A percentile compares a stretch with the other conserved stretches of the same genome.
These are phyloP conservation scores for Lasiodiplodia citricola DNA, from an alignment of 2,329 filamentous ascomycete genomes.

Conservation along the genomic window DNA sequence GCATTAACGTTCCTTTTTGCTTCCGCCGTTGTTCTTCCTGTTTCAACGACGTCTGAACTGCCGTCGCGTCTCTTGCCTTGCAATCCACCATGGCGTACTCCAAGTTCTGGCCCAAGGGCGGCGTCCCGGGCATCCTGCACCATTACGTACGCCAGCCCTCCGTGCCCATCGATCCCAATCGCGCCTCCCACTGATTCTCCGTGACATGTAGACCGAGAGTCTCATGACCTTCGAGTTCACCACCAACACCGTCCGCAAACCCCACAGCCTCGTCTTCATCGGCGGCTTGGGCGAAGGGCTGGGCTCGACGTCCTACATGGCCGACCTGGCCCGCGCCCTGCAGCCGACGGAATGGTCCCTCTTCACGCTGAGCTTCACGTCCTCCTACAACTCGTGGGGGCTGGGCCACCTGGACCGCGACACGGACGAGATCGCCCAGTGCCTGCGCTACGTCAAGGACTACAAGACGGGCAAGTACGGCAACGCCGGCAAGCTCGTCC, in stretches of 20 bases:
- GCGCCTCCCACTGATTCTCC: slow-evolving; percentile 31
- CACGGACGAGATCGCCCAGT: slow-evolving; percentile 44
- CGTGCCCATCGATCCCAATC: neutral
- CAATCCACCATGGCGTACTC: slow-evolving; percentile 24
- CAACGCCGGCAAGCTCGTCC: slow-evolving; percentile 28
- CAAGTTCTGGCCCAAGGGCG: slow-evolving; percentile 38
- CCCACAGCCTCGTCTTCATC: slow-evolving; percentile 35
- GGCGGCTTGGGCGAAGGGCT: slow-evolving; percentile 36
- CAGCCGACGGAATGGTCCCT: slow-evolving; percentile 31
- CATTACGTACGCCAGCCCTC: slow-evolving; percentile 31
- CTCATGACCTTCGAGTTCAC: slow-evolving; percentile 49
- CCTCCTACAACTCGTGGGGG: slow-evolving; percentile 43
- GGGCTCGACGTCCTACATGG: slow-evolving; percentile 33
- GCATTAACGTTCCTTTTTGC: neutral
- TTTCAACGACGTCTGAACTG: slow-evolving; percentile 23
- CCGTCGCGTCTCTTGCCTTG: slow-evolving; percentile 22
- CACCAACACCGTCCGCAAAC: slow-evolving; percentile 33
- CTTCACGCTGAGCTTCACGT: slow-evolving; percentile 32
- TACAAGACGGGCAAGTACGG: slow-evolving; percentile 36
- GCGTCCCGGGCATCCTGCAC: slow-evolving; percentile 34
- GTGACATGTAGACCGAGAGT: slow-evolving; percentile 42
- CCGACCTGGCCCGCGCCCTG: slow-evolving; percentile 32
- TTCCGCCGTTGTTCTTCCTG: neutral
- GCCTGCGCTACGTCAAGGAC: slow-evolving; percentile 33
- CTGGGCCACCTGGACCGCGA: slow-evolving; percentile 45